Evolutionary conservation across 2,329 filamentous ascomycete genomes (phyloP).

Genomic region (Zasmidium citrigriseum): DNA sequence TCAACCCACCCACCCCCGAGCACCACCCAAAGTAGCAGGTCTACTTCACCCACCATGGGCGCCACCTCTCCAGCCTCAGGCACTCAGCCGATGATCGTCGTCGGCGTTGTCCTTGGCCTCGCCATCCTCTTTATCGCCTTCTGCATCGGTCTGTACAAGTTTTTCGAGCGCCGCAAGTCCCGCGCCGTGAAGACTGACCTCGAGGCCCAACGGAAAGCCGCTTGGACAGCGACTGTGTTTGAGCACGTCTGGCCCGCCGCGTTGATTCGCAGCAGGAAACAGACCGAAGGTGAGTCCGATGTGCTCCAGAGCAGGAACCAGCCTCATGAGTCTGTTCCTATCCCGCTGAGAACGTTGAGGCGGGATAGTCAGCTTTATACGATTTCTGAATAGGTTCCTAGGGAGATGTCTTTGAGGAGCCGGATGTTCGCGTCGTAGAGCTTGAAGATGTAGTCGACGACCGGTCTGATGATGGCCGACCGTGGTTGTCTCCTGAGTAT

Average conservation of each 20-base stretch:
- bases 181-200: not conserved
- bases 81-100: not conserved
- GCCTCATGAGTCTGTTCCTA: no score
- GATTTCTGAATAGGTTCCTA: no score
- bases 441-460: no score
- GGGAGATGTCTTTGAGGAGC: no score
- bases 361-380: no score
- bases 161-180: not conserved
- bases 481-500: not conserved
- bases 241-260: not conserved
- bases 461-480: no score
- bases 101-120: not conserved
- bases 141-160: not conserved
- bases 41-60: not conserved
- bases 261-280: no score
- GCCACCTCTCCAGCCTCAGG: not conserved
- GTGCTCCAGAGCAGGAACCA: no score
- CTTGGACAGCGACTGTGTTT: not conserved
- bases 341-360: no score
- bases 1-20: no score
- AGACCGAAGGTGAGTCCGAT: no score
- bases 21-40: not conserved
- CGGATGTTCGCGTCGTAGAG: not conserved
- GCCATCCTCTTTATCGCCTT: not conserved
- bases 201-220: not conserved